phyloP scores from a whole-genome alignment of 2,329 filamentous ascomycete species.

The Xylariaceae sp. region DNA sequence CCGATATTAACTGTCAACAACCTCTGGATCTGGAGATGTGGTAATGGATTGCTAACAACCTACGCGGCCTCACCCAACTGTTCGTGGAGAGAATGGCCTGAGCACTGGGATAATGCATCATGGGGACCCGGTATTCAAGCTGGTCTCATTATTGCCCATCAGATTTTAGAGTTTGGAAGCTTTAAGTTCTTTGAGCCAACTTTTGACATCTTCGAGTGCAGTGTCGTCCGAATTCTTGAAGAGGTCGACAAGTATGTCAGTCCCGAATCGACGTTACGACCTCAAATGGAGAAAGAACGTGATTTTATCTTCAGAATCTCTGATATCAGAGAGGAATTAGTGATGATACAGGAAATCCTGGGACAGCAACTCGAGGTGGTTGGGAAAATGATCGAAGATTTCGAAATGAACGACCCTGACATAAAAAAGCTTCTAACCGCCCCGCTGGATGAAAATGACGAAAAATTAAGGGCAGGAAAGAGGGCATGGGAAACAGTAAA shows the following conservation, averaged over 20 bases:
- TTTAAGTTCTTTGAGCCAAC: neutral
- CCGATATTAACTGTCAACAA: slow-evolving; percentile 6
- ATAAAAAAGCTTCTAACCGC: neutral
- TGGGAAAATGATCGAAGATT: neutral
- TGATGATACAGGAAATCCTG: slow-evolving; percentile 9
- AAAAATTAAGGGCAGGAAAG: neutral
- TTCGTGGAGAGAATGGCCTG: no score
- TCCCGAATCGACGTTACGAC: neutral
- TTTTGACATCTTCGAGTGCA: slow-evolving; percentile 7
- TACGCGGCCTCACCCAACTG: neutral
- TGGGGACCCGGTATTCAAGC: neutral
- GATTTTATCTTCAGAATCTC: slow-evolving; percentile 8
- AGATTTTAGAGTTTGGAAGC: neutral
- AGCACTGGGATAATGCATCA: neutral
- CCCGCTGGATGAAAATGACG: neutral
- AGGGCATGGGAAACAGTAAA: neutral
- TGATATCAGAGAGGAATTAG: slow-evolving; percentile 12
- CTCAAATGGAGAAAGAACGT: slow-evolving; percentile 3
- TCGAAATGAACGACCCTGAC: neutral
- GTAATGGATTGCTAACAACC: neutral
- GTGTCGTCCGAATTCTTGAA: neutral
- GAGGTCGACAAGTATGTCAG: slow-evolving; percentile 2
- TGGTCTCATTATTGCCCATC: neutral
- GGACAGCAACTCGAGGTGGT: slow-evolving; percentile 8
- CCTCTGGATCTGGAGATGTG: slow-evolving; percentile 9